Conservation (phyloP, 805 yeast genomes). For the Nakazawaea sp. region DNA sequence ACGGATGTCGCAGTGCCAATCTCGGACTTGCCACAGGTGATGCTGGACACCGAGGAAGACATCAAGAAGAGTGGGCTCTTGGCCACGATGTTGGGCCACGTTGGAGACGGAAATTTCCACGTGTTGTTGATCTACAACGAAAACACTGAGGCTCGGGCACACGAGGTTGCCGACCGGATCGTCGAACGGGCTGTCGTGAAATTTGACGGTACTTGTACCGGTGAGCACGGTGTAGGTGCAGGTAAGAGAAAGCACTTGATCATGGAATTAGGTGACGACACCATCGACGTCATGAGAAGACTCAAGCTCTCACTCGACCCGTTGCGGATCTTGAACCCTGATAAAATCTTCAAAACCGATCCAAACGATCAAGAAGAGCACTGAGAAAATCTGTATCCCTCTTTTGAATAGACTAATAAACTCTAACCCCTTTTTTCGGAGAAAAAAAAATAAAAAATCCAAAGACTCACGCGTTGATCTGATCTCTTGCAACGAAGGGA, state of each 20-base stretch:
- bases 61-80: constrained; percentile 36
- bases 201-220: constrained; percentile 69
- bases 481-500: background rate
- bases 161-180: constrained; percentile 22
- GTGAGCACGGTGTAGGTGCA: constrained; percentile 72
- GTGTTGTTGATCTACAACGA: constrained; percentile 44
- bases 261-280: constrained; percentile 52
- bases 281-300: constrained; percentile 59
- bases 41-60: constrained; percentile 48
- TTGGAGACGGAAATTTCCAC: constrained; percentile 72
- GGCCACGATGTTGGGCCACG: constrained; percentile 56
- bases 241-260: constrained; percentile 52
- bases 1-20: constrained; percentile 72
- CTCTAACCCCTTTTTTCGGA: too few species aligned
- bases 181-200: constrained; percentile 23
- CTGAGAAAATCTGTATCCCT: too few species aligned
- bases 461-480: background rate
- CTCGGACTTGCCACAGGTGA: constrained; percentile 46
- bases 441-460: too few species aligned
- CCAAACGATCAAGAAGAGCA: constrained; percentile 22
- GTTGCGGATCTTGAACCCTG: constrained; percentile 58
- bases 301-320: constrained; percentile 63
- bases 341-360: constrained; percentile 58
- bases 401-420: too few species aligned
- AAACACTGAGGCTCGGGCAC: constrained; percentile 30